Evolutionary conservation across 805 yeast genomes (phyloP).

Genomic region (Metschnikowia picachoensis): DNA sequence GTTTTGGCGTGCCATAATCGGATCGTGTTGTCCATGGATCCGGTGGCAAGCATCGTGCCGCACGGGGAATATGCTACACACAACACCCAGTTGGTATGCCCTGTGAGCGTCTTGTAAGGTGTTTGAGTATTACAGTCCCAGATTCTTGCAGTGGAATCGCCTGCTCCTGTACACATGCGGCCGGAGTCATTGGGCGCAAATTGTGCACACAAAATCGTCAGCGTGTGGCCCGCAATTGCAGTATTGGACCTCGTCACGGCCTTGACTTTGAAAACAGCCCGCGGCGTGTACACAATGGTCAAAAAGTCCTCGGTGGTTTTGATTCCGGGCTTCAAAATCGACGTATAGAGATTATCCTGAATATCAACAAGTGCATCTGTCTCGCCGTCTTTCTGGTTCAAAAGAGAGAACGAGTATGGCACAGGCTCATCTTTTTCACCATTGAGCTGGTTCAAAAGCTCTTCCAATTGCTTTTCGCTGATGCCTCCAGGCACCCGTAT

Average conservation of each 20-base stretch:
- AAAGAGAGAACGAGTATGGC: conserved; percentile 81
- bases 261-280: conserved; percentile 89
- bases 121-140: conserved; percentile 98
- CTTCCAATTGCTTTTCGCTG: conserved; percentile 81
- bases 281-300: conserved; percentile 87
- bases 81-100: conserved; percentile 92
- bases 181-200: conserved; percentile 90
- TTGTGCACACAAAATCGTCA: conserved; percentile 86
- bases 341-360: conserved; percentile 68
- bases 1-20: conserved; percentile 80
- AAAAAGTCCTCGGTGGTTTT: conserved; percentile 90
- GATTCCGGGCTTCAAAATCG: conserved; percentile 81
- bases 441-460: conserved; percentile 75
- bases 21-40: conserved; percentile 88
- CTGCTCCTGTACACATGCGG: conserved; percentile 91
- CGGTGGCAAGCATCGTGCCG: conserved; percentile 89
- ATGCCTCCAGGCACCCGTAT: conserved; percentile 89
- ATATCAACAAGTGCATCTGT: conserved; percentile 57
- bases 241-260: conserved; percentile 89
- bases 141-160: conserved; percentile 90
- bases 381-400: conserved; percentile 36
- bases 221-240: conserved; percentile 92
- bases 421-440: conserved; percentile 75
- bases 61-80: conserved; percentile 91
- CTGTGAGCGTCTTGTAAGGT: conserved; percentile 71